A percentile compares a stretch with the other conserved stretches of the same genome.
Evolutionary conservation across 768 basidiomycete species (phyloP).

Genomic region (Serpula lacrymans): DNA sequence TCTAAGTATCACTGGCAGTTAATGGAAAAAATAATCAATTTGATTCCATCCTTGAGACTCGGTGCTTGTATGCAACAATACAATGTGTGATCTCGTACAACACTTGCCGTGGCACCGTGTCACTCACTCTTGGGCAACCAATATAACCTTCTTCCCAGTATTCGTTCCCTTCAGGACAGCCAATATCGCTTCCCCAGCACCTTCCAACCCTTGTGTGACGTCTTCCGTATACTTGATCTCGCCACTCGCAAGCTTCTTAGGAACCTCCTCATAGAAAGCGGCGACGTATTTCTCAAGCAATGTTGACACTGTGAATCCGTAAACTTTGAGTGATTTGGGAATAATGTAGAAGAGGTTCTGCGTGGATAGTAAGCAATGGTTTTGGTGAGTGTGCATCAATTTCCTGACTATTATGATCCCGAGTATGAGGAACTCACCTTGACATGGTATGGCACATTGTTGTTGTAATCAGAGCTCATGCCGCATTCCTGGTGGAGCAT

Average conservation of each 20-base stretch:
- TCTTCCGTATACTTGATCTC: constrained; percentile 46
- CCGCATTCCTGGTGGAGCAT: constrained; percentile 29
- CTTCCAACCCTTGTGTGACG: constrained; percentile 37
- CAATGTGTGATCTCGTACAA: too few relatives aligned
- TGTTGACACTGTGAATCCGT: constrained; percentile 31
- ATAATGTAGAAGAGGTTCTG: constrained; percentile 40
- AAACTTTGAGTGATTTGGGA: constrained; percentile 37
- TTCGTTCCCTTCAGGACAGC: neutral
- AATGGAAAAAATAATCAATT: too few relatives aligned
- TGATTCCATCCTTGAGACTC: too few relatives aligned
- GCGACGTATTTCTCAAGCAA: constrained; percentile 25
- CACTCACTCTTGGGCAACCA: neutral
- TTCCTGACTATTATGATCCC: neutral
- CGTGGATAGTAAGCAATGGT: neutral
- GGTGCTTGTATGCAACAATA: too few relatives aligned
- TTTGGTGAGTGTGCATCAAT: neutral
- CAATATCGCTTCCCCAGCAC: constrained; percentile 30
- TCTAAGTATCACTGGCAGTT: too few relatives aligned
- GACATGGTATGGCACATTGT: constrained; percentile 16
- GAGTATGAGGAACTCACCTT: constrained; percentile 8
- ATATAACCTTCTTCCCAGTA: neutral
- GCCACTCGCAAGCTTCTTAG: constrained; percentile 37
- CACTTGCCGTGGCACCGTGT: too few relatives aligned
- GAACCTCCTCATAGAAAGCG: constrained; percentile 39
- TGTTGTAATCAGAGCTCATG: constrained; percentile 23